Evolutionary conservation across 2,329 filamentous ascomycete species (phyloP).

Genomic region (Apiospora phragmitis): DNA sequence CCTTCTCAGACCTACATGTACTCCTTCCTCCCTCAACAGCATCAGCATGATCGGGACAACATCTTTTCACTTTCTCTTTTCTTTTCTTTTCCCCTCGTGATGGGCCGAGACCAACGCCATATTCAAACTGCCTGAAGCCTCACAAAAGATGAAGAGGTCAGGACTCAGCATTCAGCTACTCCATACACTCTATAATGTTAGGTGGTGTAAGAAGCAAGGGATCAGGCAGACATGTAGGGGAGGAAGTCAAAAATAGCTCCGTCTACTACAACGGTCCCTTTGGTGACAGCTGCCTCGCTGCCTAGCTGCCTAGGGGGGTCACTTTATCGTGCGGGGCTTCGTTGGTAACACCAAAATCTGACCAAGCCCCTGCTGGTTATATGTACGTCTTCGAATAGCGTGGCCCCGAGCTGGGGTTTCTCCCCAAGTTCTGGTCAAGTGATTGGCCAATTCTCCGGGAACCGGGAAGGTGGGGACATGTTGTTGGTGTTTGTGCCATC

Average conservation of each 20-base stretch:
- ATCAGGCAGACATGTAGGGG: not conserved
- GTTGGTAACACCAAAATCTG: not conserved
- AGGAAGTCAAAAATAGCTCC: conserved; percentile 1
- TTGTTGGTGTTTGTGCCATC: not conserved
- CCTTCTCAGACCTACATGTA: not conserved
- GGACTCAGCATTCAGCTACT: not conserved
- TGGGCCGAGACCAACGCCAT: not conserved
- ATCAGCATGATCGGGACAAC: not conserved
- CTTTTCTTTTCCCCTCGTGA: not conserved
- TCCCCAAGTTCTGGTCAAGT: not conserved
- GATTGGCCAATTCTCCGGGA: not conserved
- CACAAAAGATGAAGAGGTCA: not conserved
- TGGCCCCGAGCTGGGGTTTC: not conserved
- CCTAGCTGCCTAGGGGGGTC: not conserved
- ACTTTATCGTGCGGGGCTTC: not conserved
- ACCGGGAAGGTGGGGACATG: not conserved
- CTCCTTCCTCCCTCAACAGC: not conserved
- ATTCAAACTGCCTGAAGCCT: no score
- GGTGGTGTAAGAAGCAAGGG: not conserved
- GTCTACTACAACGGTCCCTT: not conserved
- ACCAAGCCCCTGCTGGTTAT: not conserved
- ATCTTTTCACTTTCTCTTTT: not conserved
- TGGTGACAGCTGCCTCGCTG: not conserved
- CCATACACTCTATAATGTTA: no score
- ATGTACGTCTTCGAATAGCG: not conserved